Base-by-base conservation (phyloP, 306 rosid species). In the Casuarina glauca region DNA sequence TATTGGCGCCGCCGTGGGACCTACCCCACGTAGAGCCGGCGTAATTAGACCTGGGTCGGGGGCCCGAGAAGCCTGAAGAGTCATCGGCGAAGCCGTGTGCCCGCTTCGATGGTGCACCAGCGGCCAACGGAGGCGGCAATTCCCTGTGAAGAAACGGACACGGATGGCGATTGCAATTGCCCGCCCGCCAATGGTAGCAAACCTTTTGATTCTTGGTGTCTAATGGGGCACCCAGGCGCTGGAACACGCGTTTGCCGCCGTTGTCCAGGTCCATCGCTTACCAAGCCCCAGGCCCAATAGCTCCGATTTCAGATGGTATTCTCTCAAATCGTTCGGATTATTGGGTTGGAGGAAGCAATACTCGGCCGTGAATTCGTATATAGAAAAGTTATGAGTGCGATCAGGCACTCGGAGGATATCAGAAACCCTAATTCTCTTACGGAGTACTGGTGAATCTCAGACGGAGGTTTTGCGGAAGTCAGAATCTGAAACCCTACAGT, bases 141-240 rank as follows among this genome's bases (percentile, higher is more conserved):
- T 93, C 99, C 38, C 94, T 53, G 80, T 96, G 99, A 41, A 88
- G 89, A 42, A 45, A 96, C 0, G 82, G 88, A 58, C 99, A 96
- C 0, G 98, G 98, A 55, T 78, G 77, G 44, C 98, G 95, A 36
- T 54, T 90, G 85, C 99, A 96, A 80, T 89, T 89, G n/a, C 99
- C 99, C 3, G 98, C 98, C 74, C 87, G 90, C 99, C 99, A 96
- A 78, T 91, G 90, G 82, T 3, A 93, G 82, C 99, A 96, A 10
- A 96, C 99, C 81, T 85, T 91, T 82, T 88, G 96, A 61, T 73
- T 67, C 86, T 70, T 93, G 2, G 78, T 1, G 64, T 89, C 97
- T 15, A 82, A 55, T 2, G 89, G 79, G 1, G 89, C 90, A 57
- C 93, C 89, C 41, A 91, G 82, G 11, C 98, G 83, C 36, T 87